phyloP scores from a whole-genome alignment of 208 protist genomes.

The Wallacemonas sp. region DNA sequence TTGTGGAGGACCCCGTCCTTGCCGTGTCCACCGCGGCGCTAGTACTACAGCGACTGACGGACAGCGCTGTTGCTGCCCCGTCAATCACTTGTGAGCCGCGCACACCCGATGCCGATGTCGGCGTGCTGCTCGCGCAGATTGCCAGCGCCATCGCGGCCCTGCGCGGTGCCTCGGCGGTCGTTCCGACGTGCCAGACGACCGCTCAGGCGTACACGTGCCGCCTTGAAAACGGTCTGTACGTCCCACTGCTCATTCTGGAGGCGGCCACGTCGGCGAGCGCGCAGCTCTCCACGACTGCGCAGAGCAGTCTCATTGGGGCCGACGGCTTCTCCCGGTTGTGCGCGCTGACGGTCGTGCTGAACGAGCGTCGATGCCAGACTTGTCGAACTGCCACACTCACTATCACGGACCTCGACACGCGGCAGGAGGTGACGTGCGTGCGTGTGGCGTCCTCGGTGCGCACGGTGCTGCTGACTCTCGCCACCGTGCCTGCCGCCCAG shows the following conservation, averaged over 20 bases:
- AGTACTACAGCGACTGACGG: conserved; percentile 1
- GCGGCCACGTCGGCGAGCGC: background rate
- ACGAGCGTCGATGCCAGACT: background rate
- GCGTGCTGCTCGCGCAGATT: background rate
- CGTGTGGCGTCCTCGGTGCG: background rate
- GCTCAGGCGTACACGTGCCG: background rate
- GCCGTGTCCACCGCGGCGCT: background rate
- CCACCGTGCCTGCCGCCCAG: background rate
- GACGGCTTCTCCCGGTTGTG: conserved; percentile 13
- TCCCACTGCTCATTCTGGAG: conserved; percentile 4
- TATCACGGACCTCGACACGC: too few species aligned
- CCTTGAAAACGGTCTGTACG: background rate
- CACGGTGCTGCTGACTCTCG: background rate
- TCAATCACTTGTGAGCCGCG: background rate
- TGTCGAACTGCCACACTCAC: too few species aligned
- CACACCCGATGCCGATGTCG: background rate
- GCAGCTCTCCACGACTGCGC: background rate
- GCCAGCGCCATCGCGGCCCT: background rate
- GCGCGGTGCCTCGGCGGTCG: background rate
- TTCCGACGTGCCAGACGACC: too few species aligned
- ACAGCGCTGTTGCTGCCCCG: background rate
- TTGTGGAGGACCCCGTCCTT: conserved; percentile 9
- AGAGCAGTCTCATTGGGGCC: background rate
- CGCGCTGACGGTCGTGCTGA: conserved; percentile 3
- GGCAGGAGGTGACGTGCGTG: background rate